phyloP scores from a whole-genome alignment of 2,329 filamentous ascomycete genomes.

The Aureobasidium leucospermi region DNA sequence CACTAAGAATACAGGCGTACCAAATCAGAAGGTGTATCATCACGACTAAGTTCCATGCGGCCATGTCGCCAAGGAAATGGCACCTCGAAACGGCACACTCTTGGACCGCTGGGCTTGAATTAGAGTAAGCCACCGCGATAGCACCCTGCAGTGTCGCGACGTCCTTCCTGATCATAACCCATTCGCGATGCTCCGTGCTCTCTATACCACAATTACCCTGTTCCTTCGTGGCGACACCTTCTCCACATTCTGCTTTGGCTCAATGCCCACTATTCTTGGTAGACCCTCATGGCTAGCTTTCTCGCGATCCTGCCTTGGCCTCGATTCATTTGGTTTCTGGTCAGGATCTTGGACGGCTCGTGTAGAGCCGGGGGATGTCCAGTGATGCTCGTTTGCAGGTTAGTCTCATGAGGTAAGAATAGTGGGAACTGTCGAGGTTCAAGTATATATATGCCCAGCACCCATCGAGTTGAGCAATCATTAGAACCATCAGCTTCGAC shows the following conservation, averaged over 20 bases:
- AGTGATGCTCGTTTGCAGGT: slow-evolving; percentile 4
- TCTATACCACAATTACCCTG: neutral
- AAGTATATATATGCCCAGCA: slow-evolving; percentile 7
- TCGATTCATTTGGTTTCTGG: neutral
- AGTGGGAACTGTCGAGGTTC: neutral
- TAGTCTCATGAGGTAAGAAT: neutral
- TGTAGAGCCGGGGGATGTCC: neutral
- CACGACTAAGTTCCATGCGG: neutral
- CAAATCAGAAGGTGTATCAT: neutral
- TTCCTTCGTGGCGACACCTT: slow-evolving; percentile 2
- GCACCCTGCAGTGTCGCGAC: neutral
- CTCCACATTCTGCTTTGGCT: neutral
- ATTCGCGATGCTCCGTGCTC: slow-evolving; percentile 3
- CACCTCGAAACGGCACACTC: neutral
- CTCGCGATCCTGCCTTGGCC: slow-evolving; percentile 7
- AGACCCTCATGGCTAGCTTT: neutral
- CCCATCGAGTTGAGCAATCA: neutral
- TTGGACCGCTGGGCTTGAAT: neutral
- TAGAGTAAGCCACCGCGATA: slow-evolving; percentile 6
- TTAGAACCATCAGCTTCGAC: neutral
- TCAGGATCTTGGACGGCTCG: neutral
- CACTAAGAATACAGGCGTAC: slow-evolving; percentile 6
- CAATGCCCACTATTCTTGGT: neutral
- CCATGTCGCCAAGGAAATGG: neutral
- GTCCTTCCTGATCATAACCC: neutral